These are phyloP conservation scores for Trichosporon sp. DNA, from an alignment of 1,284 basidiomycete genomes.

Conservation along the genomic window DNA sequence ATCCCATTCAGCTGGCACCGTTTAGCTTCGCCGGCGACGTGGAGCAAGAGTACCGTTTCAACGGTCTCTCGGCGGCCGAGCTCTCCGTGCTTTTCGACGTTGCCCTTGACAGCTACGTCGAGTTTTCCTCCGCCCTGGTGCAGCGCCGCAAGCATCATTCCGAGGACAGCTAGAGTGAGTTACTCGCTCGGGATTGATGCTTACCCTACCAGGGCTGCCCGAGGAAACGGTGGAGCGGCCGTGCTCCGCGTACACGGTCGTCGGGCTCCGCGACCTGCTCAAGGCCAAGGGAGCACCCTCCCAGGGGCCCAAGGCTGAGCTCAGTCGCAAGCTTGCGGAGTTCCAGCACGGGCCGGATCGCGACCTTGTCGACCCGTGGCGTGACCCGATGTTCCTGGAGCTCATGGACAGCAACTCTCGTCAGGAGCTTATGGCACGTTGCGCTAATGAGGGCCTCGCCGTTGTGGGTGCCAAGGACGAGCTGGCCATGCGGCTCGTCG, in stretches of 20 bases:
- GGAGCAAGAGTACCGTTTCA: not conserved
- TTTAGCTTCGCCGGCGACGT: not conserved
- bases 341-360: not conserved
- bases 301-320: not conserved
- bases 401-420: not conserved
- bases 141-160: not conserved
- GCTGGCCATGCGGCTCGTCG: not conserved
- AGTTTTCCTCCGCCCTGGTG: not conserved
- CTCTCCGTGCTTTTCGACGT: not conserved
- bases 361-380: not conserved
- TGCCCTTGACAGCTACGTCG: not conserved
- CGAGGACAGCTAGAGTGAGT: not conserved
- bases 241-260: not conserved
- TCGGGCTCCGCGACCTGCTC: not conserved
- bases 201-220: not conserved
- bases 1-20: too few relatives aligned
- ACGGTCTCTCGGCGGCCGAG: not conserved
- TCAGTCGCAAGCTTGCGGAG: not conserved
- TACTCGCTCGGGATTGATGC: not conserved
- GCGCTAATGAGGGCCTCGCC: not conserved
- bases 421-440: not conserved
- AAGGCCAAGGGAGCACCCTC: not conserved
- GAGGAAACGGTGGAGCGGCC: not conserved
- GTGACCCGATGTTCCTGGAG: not conserved
- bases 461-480: not conserved